Evolutionary conservation across 140 eudicot genomes (phyloP).

Genomic region (Erigeron philadelphicus): DNA sequence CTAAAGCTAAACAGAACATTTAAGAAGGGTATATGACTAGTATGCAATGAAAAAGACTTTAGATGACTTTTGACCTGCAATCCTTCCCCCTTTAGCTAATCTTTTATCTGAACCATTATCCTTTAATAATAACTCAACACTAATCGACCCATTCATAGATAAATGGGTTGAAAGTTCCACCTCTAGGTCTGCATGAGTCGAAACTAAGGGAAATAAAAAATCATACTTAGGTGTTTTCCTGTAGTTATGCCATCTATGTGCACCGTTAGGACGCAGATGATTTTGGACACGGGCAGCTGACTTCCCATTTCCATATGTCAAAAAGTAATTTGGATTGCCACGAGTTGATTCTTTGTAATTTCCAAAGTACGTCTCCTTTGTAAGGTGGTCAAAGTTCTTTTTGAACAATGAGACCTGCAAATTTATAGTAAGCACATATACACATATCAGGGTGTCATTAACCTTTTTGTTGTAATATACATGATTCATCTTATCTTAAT

Average conservation of each 20-base stretch:
- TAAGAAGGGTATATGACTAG: too few species aligned
- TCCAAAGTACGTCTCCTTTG: slow-evolving; percentile 52
- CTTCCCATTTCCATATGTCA: slow-evolving; percentile 74
- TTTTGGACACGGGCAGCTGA: slow-evolving; percentile 57
- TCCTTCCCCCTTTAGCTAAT: too few species aligned
- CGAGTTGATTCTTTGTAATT: slow-evolving; percentile 61
- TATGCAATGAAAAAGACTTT: too few species aligned
- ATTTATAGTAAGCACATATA: not conserved
- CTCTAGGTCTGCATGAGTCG: not conserved
- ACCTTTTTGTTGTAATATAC: not conserved
- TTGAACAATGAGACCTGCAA: slow-evolving; percentile 59
- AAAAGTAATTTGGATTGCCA: slow-evolving; percentile 62
- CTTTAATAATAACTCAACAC: too few species aligned
- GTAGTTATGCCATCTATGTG: slow-evolving; percentile 78
- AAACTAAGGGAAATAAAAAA: not conserved
- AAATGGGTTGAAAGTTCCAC: too few species aligned
- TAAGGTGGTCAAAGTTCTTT: slow-evolving; percentile 61
- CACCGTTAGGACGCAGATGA: slow-evolving; percentile 72
- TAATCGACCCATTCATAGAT: too few species aligned
- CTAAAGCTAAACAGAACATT: too few species aligned
- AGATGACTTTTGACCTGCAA: too few species aligned
- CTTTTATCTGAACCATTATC: too few species aligned
- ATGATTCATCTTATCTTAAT: not conserved
- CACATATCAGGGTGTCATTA: not conserved
- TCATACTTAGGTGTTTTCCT: slow-evolving; percentile 56